Base-by-base conservation (phyloP, 495 filamentous ascomycete species). In the Halenospora varia region DNA sequence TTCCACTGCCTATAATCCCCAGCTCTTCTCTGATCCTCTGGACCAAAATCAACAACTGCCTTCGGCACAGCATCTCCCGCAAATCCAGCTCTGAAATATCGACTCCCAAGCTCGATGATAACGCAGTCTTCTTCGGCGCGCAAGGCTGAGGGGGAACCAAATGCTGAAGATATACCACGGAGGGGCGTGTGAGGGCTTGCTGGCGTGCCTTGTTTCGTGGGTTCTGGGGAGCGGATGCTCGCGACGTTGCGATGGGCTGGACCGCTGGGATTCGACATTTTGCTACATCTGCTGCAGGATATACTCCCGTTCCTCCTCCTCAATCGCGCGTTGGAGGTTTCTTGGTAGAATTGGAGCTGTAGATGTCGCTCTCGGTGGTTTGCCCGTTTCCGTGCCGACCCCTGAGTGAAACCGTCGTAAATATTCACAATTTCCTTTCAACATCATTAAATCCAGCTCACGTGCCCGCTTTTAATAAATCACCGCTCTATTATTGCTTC, bases 51-150 rank as follows among this genome's bases (percentile, higher is more conserved):
- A 0, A 92, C 68, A 9, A 80, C 74, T 51, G 88, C 92, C 65
- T 87, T 80, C 18, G 94, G 93, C 9, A 77, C 65, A 11, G 82
- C 76, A 67, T 94, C 90, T 45, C 90, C 90, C 24, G 90, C 87
- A 65, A 96, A 93, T 2, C 94, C 94, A 17, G 88, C 86, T 26
- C 88, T 85, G 10, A 98, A 66, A 73, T 84, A 88, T 48, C 92
- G 79, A 3, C 86, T 78, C 3, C 91, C 92, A 60, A 97, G 72
- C 65, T 97, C 92, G 45, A 96, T 76, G 48, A 98, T 78, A 11
- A 97, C 65, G 6, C 82, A 73, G 61, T 97, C 92, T 65, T 97
- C 94, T 66, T 96, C 88, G 55, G 82, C 82, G 40, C 92, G 89
- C 46, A 88, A 84, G 51, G 83, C 82, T 22, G 85, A 82, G 0